Evolutionary conservation across 1,139 yeast genomes (phyloP), one percentile per base, ranked within the genome.

Genomic region (Lizanozyma gosingica): DNA sequence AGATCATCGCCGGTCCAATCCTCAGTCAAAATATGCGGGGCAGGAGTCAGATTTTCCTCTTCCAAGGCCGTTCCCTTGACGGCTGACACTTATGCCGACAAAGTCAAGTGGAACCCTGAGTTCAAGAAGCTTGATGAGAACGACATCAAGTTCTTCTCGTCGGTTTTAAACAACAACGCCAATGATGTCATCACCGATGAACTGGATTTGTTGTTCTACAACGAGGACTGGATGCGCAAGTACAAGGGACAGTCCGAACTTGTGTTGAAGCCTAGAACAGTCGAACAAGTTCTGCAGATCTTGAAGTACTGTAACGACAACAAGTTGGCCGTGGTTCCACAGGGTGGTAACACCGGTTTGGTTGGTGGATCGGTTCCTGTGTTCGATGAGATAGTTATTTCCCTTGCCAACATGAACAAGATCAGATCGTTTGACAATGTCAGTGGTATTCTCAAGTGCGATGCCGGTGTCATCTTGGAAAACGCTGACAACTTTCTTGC

Each of bases 221-320:
- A 92, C 55, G 94, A 85, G 57, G 98, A 92, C 60, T 87, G 95
- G 94, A 92, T 90, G 97, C 75, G 88, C 57, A 92, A 92, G 62
- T 92, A 90, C 62, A 73, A 79, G 45, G 98, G 98, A 15, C 87
- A 85, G 56, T 82, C 96, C 1, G 70, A 76, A 52, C 62, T 92
- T 39, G 90, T 88, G 3, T 69, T 92, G 49, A 87, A 84, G 56
- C 98, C 98, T 34, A 83, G 83, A 53, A 76, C 85, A 15, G 78
- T 88, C 2, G 78, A 83, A 45, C 94, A 92, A 59, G 82, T 92
- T 16, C 72, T 92, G 3, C 56, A 76, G 51, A 86, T 92, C 47
- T 57, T 92, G 54, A 79, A 80, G 57, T 83, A 87, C 61, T 87
- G 97, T 68, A 84, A 85, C 55, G 85, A 81, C 29, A 65, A 80